phyloP scores from a whole-genome alignment of 2,329 filamentous ascomycete species.

The Ophiocordyceps australis region DNA sequence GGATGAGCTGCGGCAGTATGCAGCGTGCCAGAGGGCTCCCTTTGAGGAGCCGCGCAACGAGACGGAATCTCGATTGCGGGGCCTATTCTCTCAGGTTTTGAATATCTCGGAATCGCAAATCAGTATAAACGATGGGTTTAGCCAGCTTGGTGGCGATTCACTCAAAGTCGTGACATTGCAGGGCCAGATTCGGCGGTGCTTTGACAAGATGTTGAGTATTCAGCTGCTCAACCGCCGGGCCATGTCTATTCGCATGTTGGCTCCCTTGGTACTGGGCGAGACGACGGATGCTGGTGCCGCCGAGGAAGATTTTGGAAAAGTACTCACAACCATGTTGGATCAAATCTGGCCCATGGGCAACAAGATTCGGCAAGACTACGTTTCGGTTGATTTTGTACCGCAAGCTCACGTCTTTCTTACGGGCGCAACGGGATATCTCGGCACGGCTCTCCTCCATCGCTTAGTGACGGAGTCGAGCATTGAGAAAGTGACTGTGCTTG shows the following conservation, averaged over 20 bases:
- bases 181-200: background rate
- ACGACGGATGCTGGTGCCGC: no score
- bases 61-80: constrained; percentile 5
- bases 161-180: constrained; percentile 2
- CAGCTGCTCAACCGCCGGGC: background rate
- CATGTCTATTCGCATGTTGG: constrained; percentile 1
- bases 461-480: constrained; percentile 34
- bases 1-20: background rate
- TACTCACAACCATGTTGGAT: background rate
- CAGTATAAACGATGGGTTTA: constrained; percentile 4
- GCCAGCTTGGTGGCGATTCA: constrained; percentile 5
- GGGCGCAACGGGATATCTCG: constrained; percentile 59
- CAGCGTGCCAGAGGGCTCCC: background rate
- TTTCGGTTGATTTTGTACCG: background rate
- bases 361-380: no score
- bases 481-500: constrained; percentile 44
- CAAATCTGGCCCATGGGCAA: background rate
- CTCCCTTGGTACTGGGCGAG: background rate
- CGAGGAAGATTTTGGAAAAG: background rate
- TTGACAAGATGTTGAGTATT: background rate
- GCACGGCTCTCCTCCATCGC: constrained; percentile 58
- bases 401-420: constrained; percentile 53
- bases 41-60: constrained; percentile 1
- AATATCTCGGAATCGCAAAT: constrained; percentile 2
- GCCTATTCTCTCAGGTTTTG: constrained; percentile 4